Conservation (phyloP, 306 rosid species). For the Cucurbita ficifolia region DNA sequence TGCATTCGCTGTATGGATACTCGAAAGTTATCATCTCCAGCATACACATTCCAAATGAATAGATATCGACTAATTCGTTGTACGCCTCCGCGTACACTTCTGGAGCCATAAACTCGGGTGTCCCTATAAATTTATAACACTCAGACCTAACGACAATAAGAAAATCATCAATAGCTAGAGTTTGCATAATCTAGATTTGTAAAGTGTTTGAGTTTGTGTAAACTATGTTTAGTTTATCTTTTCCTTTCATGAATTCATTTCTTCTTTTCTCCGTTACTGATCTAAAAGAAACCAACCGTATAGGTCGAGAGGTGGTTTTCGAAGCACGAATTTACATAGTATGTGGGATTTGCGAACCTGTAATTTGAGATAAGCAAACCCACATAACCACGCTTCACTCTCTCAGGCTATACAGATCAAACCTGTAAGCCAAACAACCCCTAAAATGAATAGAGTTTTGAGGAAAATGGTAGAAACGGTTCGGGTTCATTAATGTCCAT, state of each 20-base stretch:
- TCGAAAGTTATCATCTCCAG: constrained; percentile 92
- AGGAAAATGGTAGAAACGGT: background rate
- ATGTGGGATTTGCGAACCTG: background rate
- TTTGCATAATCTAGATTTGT: background rate
- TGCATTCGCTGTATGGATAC: constrained; percentile 92
- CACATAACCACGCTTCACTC: background rate
- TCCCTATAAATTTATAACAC: constrained; percentile 31
- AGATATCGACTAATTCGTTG: constrained; percentile 83
- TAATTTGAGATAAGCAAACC: background rate
- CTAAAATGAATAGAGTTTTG: background rate
- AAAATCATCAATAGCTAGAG: background rate
- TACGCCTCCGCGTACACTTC: constrained; percentile 89
- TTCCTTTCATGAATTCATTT: background rate
- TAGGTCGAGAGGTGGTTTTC: background rate
- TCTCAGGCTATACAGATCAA: background rate
- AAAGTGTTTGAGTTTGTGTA: background rate
- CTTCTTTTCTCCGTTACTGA: background rate
- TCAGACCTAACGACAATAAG: background rate
- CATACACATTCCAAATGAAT: constrained; percentile 93
- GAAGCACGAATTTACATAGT: background rate
- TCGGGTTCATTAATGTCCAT: too few species aligned
- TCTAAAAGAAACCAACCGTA: background rate
- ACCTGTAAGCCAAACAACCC: background rate
- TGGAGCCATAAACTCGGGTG: constrained; percentile 98
- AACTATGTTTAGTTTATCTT: background rate